Percentiles rank a stretch among this genome's conserved stretches.
phyloP scores from a whole-genome alignment of 495 filamentous ascomycete genomes.

The Aspergillus mulundensis region DNA sequence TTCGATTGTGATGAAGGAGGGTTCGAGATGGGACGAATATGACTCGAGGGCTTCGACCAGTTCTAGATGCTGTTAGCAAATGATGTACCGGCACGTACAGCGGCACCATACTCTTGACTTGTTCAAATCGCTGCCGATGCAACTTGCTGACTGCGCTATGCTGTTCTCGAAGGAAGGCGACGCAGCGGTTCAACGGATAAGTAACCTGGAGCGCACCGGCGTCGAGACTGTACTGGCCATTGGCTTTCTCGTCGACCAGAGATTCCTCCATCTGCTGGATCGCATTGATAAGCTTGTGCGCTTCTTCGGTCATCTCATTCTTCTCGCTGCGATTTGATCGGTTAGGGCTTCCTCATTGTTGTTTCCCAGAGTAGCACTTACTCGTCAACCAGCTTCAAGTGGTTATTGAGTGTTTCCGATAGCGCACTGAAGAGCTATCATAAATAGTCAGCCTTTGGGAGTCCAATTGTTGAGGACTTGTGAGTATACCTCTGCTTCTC shows the following conservation, averaged over 20 bases:
- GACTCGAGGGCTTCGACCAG: constrained; percentile 89
- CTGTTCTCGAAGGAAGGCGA: constrained; percentile 79
- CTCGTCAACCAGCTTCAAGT: constrained; percentile 71
- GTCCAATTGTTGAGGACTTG: background rate
- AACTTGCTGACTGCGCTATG: constrained; percentile 70
- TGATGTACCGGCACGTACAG: background rate
- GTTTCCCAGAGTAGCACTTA: constrained; percentile 28
- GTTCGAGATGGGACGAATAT: constrained; percentile 89
- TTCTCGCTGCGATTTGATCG: constrained; percentile 67
- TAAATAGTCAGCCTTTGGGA: constrained; percentile 4
- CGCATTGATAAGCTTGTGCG: constrained; percentile 73
- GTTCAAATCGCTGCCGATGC: constrained; percentile 85
- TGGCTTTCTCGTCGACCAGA: constrained; percentile 67
- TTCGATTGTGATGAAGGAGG: constrained; percentile 72
- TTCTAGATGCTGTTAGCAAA: constrained; percentile 53
- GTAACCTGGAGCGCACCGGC: constrained; percentile 69
- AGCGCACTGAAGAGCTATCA: constrained; percentile 77
- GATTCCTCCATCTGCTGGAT: constrained; percentile 94
- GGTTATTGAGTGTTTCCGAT: constrained; percentile 81
- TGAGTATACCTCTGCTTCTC: constrained; percentile 73
- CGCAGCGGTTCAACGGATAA: constrained; percentile 73
- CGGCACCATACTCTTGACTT: constrained; percentile 77
- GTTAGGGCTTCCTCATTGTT: background rate
- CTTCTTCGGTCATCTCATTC: constrained; percentile 78
- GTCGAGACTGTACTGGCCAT: constrained; percentile 56